Conservation (phyloP, 2,329 filamentous ascomycete genomes). For the Colletotrichum eleusines region DNA sequence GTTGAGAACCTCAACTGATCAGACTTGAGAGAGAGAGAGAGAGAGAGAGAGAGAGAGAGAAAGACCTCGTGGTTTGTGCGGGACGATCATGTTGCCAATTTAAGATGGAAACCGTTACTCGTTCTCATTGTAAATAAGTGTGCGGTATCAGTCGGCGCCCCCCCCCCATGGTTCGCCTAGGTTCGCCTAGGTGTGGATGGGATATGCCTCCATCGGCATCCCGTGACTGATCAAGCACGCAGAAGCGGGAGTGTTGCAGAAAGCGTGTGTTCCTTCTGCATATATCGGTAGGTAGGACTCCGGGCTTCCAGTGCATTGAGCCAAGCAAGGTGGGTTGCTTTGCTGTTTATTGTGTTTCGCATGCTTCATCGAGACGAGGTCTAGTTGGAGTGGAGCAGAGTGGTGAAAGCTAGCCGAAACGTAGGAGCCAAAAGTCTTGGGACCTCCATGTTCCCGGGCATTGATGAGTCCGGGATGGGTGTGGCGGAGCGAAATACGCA, state of each 20-base stretch:
- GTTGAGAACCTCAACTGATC: constrained; percentile 36
- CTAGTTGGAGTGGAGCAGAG: constrained; percentile 7
- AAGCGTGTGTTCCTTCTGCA: not conserved
- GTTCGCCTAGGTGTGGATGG: not conserved
- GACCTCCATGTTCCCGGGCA: constrained; percentile 37
- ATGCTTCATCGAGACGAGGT: constrained; percentile 22
- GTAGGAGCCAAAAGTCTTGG: constrained; percentile 22
- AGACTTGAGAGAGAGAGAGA: constrained; percentile 1
- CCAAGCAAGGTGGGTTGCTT: constrained; percentile 22
- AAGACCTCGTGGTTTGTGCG: constrained; percentile 37
- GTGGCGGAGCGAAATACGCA: constrained; percentile 39
- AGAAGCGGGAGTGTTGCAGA: not conserved
- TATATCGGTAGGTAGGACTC: not conserved
- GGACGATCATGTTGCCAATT: constrained; percentile 32
- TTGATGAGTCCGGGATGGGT: constrained; percentile 39
- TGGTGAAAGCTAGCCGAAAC: constrained; percentile 22
- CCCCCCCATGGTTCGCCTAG: not conserved
- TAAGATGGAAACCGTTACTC: constrained; percentile 26
- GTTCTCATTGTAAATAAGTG: not conserved
- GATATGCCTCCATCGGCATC: constrained; percentile 3
- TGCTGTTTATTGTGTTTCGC: constrained; percentile 29
- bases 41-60: constrained; percentile 16
- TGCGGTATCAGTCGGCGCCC: not conserved
- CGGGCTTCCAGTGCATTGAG: constrained; percentile 19
- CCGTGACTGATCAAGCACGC: constrained; percentile 3